Conservation (phyloP, 176 grass and related monocot species). For the Puccinellia tenuiflora region DNA sequence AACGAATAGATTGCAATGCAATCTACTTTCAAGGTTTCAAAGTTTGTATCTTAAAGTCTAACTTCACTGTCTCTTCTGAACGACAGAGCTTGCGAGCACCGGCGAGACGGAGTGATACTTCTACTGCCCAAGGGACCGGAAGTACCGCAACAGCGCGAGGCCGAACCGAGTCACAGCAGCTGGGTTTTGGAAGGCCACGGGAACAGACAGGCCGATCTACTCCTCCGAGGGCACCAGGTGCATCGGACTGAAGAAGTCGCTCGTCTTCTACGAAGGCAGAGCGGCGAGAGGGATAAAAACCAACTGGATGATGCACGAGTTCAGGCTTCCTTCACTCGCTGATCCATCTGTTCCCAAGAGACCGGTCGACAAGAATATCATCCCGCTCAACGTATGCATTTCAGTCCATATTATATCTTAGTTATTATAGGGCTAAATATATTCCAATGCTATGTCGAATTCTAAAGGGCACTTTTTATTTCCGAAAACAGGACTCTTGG, state of each 20-base stretch:
- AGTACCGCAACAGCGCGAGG: conserved; percentile 77
- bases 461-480: conserved; percentile 3
- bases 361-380: conserved; percentile 67
- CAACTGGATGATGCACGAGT: conserved; percentile 99
- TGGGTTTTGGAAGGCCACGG: conserved; percentile 98
- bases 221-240: conserved; percentile 71
- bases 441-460: background rate
- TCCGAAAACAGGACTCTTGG: conserved; percentile 77
- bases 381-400: conserved; percentile 68
- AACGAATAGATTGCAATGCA: background rate
- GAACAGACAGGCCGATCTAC: conserved; percentile 94
- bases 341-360: conserved; percentile 53
- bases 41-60: background rate
- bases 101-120: conserved; percentile 98
- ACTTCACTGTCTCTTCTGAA: conserved; percentile 13
- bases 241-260: conserved; percentile 98
- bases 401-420: background rate
- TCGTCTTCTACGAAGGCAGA: conserved; percentile 95
- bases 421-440: background rate
- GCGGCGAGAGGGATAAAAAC: conserved; percentile 87
- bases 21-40: background rate
- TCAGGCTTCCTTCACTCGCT: conserved; percentile 64
- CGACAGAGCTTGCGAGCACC: conserved; percentile 72
- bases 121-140: conserved; percentile 89
- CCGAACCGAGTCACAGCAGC: conserved; percentile 85